These are phyloP conservation scores for Paecilomyces dactylethromorphus DNA, from an alignment of 2,329 filamentous ascomycete species.

Conservation along the genomic window DNA sequence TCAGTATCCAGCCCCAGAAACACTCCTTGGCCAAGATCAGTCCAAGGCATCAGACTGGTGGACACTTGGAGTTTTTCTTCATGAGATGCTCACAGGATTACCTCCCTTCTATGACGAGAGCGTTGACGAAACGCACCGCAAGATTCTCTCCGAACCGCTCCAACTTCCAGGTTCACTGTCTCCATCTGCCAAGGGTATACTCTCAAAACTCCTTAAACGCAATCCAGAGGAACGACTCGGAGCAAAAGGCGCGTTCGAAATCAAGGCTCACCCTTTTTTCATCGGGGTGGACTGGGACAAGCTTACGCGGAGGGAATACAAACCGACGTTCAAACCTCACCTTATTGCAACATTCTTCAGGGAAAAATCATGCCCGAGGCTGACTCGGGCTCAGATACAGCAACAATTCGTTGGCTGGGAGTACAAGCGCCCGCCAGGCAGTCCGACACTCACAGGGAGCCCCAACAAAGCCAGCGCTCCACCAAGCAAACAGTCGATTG, in stretches of 20 bases:
- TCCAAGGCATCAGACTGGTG: conserved; percentile 9
- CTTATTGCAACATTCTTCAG: no score
- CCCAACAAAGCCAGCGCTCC: no score
- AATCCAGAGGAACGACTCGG: conserved; percentile 8
- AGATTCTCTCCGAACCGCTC: conserved; percentile 7
- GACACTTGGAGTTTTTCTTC: conserved; percentile 9
- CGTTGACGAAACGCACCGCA: conserved; percentile 8
- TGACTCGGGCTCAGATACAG: no score
- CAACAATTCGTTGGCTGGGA: no score
- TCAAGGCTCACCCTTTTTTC: conserved; percentile 10
- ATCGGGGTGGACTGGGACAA: conserved; percentile 9
- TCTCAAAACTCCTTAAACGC: conserved; percentile 5
- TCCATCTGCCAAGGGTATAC: no score
- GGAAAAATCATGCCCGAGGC: no score
- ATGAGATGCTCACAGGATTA: conserved; percentile 9
- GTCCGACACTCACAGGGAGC: no score
- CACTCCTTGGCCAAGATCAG: conserved; percentile 4
- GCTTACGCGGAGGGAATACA: no score
- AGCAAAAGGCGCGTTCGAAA: conserved; percentile 5
- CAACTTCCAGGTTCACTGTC: neutral
- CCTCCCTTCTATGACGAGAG: conserved; percentile 9
- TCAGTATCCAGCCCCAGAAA: conserved; percentile 2
- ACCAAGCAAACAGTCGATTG: no score
- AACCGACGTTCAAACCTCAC: no score
- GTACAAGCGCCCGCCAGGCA: no score